A percentile compares a stretch with the other conserved stretches of the same genome.
These are phyloP conservation scores for Balakata baccata DNA, from an alignment of 345 rosid species.

Conservation along the genomic window DNA sequence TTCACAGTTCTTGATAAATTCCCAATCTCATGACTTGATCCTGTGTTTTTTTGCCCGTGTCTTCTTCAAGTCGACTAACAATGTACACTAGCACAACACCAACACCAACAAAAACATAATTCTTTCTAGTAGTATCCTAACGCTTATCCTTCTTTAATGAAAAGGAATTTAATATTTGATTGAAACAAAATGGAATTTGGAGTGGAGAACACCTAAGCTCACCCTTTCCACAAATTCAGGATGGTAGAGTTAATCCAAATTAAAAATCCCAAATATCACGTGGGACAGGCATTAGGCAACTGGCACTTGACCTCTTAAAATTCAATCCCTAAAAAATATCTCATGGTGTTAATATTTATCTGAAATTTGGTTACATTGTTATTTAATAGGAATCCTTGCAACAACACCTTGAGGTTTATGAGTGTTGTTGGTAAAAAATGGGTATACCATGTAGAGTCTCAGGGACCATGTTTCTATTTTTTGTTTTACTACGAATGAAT, in stretches of 20 bases:
- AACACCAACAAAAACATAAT: not conserved
- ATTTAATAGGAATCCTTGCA: no score
- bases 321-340: not conserved
- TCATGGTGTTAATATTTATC: no score
- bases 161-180: not conserved
- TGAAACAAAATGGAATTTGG: no score
- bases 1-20: not conserved
- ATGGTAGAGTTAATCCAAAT: not conserved
- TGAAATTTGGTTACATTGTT: no score
- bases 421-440: no score
- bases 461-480: no score
- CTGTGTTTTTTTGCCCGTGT: not conserved
- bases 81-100: not conserved
- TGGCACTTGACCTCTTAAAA: not conserved
- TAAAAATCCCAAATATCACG: no score
- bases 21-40: not conserved
- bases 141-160: not conserved
- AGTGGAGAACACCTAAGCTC: not conserved
- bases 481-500: no score
- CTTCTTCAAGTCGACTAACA: conserved; percentile 1
- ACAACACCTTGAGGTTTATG: no score
- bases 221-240: not conserved
- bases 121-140: not conserved
- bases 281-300: not conserved
- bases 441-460: no score